Evolutionary conservation across 768 basidiomycete genomes (phyloP).

Genomic region (Rhodotorula diobovata): DNA sequence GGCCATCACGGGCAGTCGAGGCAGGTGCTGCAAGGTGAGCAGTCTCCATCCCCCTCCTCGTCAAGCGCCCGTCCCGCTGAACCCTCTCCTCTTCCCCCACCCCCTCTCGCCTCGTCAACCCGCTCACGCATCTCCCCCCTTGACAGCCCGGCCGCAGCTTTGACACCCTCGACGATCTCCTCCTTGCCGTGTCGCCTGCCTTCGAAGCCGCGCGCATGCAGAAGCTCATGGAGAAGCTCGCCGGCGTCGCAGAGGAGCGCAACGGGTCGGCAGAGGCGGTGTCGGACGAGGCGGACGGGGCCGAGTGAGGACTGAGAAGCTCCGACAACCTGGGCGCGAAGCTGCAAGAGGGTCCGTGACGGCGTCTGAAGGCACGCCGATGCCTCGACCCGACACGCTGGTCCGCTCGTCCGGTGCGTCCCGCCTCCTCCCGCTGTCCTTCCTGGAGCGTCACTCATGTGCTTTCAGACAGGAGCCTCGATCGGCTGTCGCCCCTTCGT

Average conservation of each 20-base stretch:
- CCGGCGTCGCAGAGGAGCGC: neutral
- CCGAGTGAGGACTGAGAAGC: no score
- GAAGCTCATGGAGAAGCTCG: conserved; percentile 17
- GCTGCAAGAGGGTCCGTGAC: no score
- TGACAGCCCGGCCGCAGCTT: neutral
- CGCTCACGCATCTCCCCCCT: neutral
- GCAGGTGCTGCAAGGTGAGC: neutral
- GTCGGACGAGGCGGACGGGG: neutral
- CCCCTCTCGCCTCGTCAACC: neutral
- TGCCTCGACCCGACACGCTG: no score
- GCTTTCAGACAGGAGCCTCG: no score
- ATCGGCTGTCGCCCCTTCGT: no score
- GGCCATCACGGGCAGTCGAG: neutral
- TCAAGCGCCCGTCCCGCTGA: neutral
- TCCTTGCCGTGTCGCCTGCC: conserved; percentile 14
- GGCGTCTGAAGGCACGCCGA: no score
- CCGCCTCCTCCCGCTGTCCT: no score
- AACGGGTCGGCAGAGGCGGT: neutral
- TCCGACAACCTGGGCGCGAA: no score
- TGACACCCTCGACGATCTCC: conserved; percentile 28
- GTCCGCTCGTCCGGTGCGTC: no score
- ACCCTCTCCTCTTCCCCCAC: neutral
- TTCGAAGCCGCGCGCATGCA: conserved; percentile 13
- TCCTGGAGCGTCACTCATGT: no score
- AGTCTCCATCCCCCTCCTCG: neutral